Evolutionary conservation across 768 basidiomycete genomes (phyloP).

Genomic region (Boletus reticuloceps): DNA sequence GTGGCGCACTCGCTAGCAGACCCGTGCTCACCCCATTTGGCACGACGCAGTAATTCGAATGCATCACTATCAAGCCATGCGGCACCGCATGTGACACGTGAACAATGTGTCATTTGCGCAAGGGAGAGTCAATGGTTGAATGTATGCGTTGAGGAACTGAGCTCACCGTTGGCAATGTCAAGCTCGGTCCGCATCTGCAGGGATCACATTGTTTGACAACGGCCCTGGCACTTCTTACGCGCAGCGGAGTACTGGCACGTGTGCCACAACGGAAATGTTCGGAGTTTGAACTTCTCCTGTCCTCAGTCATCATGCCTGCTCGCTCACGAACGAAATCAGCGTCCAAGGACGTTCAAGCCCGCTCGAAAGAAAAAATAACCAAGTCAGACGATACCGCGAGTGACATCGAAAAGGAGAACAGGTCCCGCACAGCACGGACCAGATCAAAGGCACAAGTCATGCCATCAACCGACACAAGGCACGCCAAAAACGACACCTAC

Average conservation of each 20-base stretch:
- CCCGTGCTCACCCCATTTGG: conserved; percentile 14
- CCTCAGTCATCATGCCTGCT: conserved; percentile 39
- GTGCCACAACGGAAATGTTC: conserved; percentile 26
- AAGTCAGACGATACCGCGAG: conserved; percentile 19
- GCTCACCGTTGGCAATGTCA: conserved; percentile 6
- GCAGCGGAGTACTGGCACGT: background rate
- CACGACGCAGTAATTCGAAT: conserved; percentile 13
- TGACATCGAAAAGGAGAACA: conserved; percentile 34
- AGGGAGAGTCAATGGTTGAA: background rate
- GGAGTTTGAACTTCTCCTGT: conserved; percentile 34
- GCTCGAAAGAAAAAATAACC: conserved; percentile 19
- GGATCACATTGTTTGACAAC: too few relatives aligned
- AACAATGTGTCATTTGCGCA: background rate
- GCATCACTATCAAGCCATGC: conserved; percentile 4
- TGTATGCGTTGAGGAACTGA: conserved; percentile 1
- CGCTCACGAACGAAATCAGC: conserved; percentile 44
- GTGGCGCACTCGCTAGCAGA: conserved; percentile 4
- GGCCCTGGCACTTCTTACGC: background rate
- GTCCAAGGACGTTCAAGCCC: conserved; percentile 12
- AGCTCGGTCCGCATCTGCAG: background rate
- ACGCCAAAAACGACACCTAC: conserved; percentile 22
- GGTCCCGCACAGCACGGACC: conserved; percentile 9
- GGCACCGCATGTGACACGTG: conserved; percentile 8
- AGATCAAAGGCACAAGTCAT: conserved; percentile 24
- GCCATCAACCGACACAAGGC: conserved; percentile 15